Evolutionary conservation across 805 yeast genomes (phyloP), one percentile per base, ranked within the genome.

Genomic region (Teunomyces aglyptinius): DNA sequence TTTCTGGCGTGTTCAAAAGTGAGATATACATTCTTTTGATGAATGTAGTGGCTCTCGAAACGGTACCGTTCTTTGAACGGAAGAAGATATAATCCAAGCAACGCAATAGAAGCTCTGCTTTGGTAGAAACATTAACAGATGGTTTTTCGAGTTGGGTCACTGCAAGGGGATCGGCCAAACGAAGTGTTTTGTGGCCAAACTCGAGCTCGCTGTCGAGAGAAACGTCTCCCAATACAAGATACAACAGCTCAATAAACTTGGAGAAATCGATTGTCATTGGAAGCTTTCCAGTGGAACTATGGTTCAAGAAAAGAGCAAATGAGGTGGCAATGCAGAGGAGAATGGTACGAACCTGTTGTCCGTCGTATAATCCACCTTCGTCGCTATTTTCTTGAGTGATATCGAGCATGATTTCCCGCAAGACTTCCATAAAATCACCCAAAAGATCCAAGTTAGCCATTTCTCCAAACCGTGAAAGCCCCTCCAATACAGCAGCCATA

Each of bases 381-480:
- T 52, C 58, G 2, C 51, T 62, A 16, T 53, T 61, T 6, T 50
- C 55, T 11, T 55, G 60, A n/a, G 73, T 56, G 15, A 71, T 74
- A 46, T 78, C 87, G 10, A 59, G 57, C 63, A 89, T 80, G 19
- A 91, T 78, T 64, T 94, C 98, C 54, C 91, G 77, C 64, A 94
- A 75, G 6, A 91, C 96, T 61, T 86, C 95, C 43, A 94, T 73
- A 66, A 94, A 83, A 63, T 94, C 99, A 20, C 98, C 98, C 55
- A 94, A 77, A 38, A 94, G 73, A 54, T 94, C 98, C 47, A 92
- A 82, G 61, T 94, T 94, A 19, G 95, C 90, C 83, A 91, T 83
- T 58, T 86, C 94, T 2, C 98, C 96, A 61, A 85, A 90, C 59
- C 82, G 81, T 1, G 97, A 87, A 47, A 94, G 69, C 3, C 98